A percentile compares a stretch with the other conserved stretches of the same genome.
phyloP scores from a whole-genome alignment of 2,329 filamentous ascomycete species.

The Arthroderma uncinatum region DNA sequence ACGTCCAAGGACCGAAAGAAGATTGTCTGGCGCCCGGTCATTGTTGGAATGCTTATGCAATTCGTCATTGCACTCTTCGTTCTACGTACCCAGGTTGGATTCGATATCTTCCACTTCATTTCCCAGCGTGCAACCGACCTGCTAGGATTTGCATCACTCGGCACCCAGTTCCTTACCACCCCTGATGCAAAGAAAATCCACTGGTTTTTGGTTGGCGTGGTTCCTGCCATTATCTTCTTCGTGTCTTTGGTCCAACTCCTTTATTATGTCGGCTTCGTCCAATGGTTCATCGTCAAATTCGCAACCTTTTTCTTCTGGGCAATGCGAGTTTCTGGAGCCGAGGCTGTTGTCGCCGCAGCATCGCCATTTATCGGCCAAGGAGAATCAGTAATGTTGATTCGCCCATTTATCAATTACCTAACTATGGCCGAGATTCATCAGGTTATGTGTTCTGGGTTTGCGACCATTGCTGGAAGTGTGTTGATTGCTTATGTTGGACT shows the following conservation, averaged over 20 bases:
- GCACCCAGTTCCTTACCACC: constrained; percentile 60
- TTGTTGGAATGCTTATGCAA: constrained; percentile 78
- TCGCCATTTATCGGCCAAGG: constrained; percentile 92
- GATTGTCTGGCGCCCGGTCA: constrained; percentile 61
- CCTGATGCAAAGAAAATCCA: constrained; percentile 22
- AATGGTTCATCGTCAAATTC: constrained; percentile 84
- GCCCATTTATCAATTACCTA: constrained; percentile 72
- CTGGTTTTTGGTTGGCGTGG: constrained; percentile 67
- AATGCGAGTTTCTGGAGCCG: constrained; percentile 75
- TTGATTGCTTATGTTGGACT: constrained; percentile 76
- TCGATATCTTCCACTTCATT: constrained; percentile 85
- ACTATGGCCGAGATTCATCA: constrained; percentile 84
- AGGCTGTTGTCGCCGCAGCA: constrained; percentile 85
- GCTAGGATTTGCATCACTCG: constrained; percentile 63
- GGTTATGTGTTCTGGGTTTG: constrained; percentile 84
- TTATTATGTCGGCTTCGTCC: constrained; percentile 67
- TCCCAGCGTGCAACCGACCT: constrained; percentile 62
- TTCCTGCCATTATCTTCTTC: constrained; percentile 96
- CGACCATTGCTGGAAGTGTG: constrained; percentile 81
- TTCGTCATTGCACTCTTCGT: constrained; percentile 86
- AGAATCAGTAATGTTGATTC: constrained; percentile 85
- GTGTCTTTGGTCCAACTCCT: constrained; percentile 80
- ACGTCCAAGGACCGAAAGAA: constrained; percentile 60
- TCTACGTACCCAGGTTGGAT: constrained; percentile 66
- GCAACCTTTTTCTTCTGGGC: constrained; percentile 86